These are phyloP conservation scores for Tilletia indica DNA, from an alignment of 1,284 basidiomycete species.

Conservation along the genomic window DNA sequence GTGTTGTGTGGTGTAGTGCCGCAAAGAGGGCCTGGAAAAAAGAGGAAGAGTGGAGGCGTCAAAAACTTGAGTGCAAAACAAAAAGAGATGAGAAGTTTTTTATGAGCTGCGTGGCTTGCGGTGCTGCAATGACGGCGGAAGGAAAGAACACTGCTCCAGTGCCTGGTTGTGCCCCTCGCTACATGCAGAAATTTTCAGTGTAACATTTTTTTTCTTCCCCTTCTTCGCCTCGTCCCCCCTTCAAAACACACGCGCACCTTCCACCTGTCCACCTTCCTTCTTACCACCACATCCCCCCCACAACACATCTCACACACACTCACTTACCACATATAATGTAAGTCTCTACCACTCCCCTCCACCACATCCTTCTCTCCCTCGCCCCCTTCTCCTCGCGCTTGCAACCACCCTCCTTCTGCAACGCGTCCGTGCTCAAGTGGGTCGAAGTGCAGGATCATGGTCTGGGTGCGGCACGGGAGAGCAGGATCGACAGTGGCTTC, in stretches of 20 bases:
- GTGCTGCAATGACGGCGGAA: too few species aligned
- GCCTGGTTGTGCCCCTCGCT: background rate
- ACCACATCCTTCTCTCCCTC: background rate
- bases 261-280: background rate
- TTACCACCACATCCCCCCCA: background rate
- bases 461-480: background rate
- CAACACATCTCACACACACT: constrained; percentile 1
- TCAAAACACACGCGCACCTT: background rate
- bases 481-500: background rate
- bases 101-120: too few species aligned
- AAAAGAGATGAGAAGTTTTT: too few species aligned
- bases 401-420: too few species aligned
- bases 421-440: too few species aligned
- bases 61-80: too few species aligned
- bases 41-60: too few species aligned
- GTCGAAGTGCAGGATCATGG: background rate
- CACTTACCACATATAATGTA: background rate
- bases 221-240: background rate
- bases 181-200: too few species aligned
- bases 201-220: background rate
- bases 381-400: too few species aligned
- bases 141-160: background rate
- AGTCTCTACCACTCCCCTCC: background rate
- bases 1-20: too few species aligned
- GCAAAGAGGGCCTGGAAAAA: too few species aligned